Evolutionary conservation across 805 yeast genomes (phyloP).

Genomic region (Nakazawaea populi): DNA sequence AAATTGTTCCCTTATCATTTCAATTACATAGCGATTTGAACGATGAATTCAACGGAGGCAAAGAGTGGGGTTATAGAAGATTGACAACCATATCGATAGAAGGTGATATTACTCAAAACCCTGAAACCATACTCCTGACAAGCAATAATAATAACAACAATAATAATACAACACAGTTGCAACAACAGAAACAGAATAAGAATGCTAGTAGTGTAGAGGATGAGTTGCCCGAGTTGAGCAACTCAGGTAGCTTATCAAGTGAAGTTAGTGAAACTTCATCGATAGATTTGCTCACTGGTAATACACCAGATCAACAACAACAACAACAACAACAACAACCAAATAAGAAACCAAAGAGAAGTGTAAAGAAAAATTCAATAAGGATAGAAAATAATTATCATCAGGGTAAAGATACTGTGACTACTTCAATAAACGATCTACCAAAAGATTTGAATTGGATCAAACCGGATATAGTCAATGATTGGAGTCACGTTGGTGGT

Average conservation of each 20-base stretch:
- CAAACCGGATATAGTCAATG: slow-evolving; percentile 51
- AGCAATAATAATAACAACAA: background rate
- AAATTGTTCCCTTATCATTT: slow-evolving; percentile 84
- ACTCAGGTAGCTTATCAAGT: background rate
- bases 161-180: background rate
- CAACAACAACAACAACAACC: background rate
- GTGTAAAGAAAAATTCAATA: slow-evolving; percentile 29
- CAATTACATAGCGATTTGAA: slow-evolving; percentile 79
- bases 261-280: slow-evolving; percentile 4
- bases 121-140: background rate
- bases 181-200: background rate
- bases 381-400: slow-evolving; percentile 13
- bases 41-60: slow-evolving; percentile 72
- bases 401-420: background rate
- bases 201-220: background rate
- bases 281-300: background rate
- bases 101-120: slow-evolving; percentile 54
- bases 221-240: slow-evolving; percentile 5
- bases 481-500: slow-evolving; percentile 79
- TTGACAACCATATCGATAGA: slow-evolving; percentile 82
- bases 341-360: slow-evolving; percentile 11
- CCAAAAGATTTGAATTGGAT: slow-evolving; percentile 80
- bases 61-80: slow-evolving; percentile 90
- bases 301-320: background rate
- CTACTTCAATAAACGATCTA: slow-evolving; percentile 17